Evolutionary conservation across 108 stramenopile species (phyloP).

Genomic region (Fragilaria radians): DNA sequence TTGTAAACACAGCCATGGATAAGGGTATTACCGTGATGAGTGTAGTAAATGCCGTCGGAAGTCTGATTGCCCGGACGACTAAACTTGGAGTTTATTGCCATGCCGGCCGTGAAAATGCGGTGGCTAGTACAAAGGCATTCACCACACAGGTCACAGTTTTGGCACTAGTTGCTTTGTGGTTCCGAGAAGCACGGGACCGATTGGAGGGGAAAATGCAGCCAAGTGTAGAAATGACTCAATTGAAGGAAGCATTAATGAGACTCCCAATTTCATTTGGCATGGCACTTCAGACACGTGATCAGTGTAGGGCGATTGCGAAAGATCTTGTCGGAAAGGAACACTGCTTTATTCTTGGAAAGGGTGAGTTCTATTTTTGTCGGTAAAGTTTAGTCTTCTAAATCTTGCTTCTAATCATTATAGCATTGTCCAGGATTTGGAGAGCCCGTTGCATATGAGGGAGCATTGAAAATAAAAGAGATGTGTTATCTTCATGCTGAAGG

Average conservation of each 20-base stretch:
- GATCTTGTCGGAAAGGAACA: slow-evolving; percentile 87
- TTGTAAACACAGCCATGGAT: slow-evolving; percentile 80
- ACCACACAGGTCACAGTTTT: slow-evolving; percentile 99
- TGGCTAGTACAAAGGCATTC: slow-evolving; percentile 99
- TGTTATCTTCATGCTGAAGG: slow-evolving; percentile 99
- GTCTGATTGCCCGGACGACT: slow-evolving; percentile 93
- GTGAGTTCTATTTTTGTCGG: slow-evolving; percentile 24
- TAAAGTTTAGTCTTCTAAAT: background rate
- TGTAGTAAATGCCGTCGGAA: slow-evolving; percentile 97
- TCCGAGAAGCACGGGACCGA: slow-evolving; percentile 76
- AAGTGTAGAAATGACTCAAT: slow-evolving; percentile 34
- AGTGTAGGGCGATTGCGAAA: slow-evolving; percentile 81
- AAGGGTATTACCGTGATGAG: slow-evolving; percentile 80
- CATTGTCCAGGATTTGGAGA: slow-evolving; percentile 73
- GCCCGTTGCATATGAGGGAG: slow-evolving; percentile 96
- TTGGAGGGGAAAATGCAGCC: slow-evolving; percentile 45
- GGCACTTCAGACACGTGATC: slow-evolving; percentile 84
- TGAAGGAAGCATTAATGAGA: slow-evolving; percentile 92
- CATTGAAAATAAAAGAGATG: slow-evolving; percentile 99
- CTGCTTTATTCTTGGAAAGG: slow-evolving; percentile 95
- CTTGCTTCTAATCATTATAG: slow-evolving; percentile 4
- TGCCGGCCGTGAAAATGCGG: slow-evolving; percentile 98
- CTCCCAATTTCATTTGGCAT: slow-evolving; percentile 97
- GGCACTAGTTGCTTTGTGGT: slow-evolving; percentile 93
- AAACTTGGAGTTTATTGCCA: slow-evolving; percentile 98